Evolutionary conservation across 2,329 filamentous ascomycete genomes (phyloP).

Genomic region (Epichloe aotearoae): DNA sequence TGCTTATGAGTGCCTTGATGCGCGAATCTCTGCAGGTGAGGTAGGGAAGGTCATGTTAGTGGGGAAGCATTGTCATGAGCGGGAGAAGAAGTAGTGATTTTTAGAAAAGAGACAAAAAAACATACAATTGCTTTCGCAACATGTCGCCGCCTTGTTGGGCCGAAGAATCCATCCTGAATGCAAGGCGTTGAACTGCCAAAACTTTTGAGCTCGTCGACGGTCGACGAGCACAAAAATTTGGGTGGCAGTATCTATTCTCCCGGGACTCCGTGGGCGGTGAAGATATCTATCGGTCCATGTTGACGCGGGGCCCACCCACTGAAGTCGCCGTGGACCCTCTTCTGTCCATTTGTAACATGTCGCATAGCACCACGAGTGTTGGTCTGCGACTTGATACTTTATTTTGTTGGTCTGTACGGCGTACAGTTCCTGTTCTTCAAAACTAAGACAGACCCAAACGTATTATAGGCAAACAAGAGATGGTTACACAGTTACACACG

Average conservation of each 20-base stretch:
- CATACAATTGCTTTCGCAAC: conserved; percentile 46
- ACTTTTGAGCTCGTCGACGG: not conserved
- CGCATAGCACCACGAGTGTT: too few species aligned
- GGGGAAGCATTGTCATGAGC: too few species aligned
- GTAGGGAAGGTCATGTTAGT: too few species aligned
- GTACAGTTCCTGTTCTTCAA: not conserved
- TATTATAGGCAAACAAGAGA: not conserved
- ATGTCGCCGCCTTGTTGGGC: conserved; percentile 26
- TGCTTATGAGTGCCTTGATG: conserved; percentile 81
- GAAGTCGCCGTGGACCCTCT: not conserved
- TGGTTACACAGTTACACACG: not conserved
- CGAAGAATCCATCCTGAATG: conserved; percentile 4
- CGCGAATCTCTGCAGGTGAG: conserved; percentile 56
- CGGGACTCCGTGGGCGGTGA: conserved; percentile 20
- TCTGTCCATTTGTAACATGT: too few species aligned
- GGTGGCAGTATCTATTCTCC: conserved; percentile 23
- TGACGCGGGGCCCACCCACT: not conserved
- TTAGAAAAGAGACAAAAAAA: not conserved
- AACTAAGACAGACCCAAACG: not conserved
- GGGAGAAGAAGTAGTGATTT: not conserved
- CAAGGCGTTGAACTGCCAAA: conserved; percentile 8
- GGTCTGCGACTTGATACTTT: not conserved
- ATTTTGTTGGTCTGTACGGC: not conserved
- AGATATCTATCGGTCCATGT: not conserved
- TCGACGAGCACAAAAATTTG: conserved; percentile 21